Evolutionary conservation across 1,284 basidiomycete genomes (phyloP).

Genomic region (Trichosporon coremiiforme): DNA sequence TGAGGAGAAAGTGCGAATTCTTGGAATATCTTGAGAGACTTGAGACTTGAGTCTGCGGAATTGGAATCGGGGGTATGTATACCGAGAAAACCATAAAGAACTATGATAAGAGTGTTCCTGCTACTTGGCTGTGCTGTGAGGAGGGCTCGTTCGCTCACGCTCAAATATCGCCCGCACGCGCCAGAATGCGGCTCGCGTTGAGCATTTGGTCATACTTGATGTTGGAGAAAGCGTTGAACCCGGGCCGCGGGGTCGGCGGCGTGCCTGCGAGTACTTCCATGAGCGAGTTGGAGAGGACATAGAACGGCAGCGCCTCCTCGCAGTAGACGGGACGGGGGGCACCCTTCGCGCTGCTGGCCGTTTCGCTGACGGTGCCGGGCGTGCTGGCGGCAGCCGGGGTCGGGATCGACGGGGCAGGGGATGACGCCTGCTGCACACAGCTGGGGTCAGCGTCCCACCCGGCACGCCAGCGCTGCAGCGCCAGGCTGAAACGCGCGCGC

Average conservation of each 20-base stretch:
- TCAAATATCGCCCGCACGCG: conserved; percentile 25
- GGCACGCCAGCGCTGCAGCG: conserved; percentile 55
- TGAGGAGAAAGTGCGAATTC: not conserved
- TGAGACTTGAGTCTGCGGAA: not conserved
- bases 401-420: conserved; percentile 1
- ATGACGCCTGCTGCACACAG: conserved; percentile 35
- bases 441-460: conserved; percentile 58
- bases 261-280: conserved; percentile 42
- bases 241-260: conserved; percentile 29
- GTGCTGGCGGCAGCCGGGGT: conserved; percentile 15
- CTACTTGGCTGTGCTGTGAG: not conserved
- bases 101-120: not conserved
- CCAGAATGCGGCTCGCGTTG: conserved; percentile 50
- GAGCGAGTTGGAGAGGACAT: conserved; percentile 56
- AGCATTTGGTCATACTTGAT: conserved; percentile 52
- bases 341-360: conserved; percentile 23
- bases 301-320: conserved; percentile 58
- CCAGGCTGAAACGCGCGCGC: conserved; percentile 43
- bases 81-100: not conserved
- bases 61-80: not conserved
- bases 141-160: not conserved
- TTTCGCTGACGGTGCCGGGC: conserved; percentile 11
- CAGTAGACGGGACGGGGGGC: conserved; percentile 38
- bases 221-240: conserved; percentile 46
- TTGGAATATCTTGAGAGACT: not conserved